A percentile compares a stretch with the other conserved stretches of the same genome.
Conservation (phyloP, 176 grass and related monocot species). For the Elymus sibiricus region DNA sequence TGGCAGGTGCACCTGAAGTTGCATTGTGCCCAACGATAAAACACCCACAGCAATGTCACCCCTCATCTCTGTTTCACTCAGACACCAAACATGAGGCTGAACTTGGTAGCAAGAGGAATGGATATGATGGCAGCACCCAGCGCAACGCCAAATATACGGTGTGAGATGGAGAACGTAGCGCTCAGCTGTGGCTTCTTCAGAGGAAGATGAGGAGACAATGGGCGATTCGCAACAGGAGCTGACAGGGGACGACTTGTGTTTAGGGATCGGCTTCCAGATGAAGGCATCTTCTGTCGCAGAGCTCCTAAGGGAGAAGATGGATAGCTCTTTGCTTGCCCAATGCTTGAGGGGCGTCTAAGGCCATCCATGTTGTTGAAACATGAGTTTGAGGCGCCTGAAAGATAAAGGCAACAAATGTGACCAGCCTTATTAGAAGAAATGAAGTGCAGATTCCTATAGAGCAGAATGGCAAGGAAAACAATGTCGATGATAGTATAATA, state of each 20-base stretch:
- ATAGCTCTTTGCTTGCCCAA: slow-evolving; percentile 24
- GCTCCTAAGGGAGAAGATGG: slow-evolving; percentile 22
- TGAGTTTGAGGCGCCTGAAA: slow-evolving; percentile 35
- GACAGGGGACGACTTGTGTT: slow-evolving; percentile 39
- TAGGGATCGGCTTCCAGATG: slow-evolving; percentile 27
- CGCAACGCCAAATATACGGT: slow-evolving; percentile 63
- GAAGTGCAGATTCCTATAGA: background rate
- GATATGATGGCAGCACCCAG: slow-evolving; percentile 57
- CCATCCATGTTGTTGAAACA: background rate
- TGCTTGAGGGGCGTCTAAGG: slow-evolving; percentile 6
- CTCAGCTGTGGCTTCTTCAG: slow-evolving; percentile 83
- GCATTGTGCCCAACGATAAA: background rate
- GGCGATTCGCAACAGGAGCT: slow-evolving; percentile 57
- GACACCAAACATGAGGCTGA: slow-evolving; percentile 54
- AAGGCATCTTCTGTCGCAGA: slow-evolving; percentile 11
- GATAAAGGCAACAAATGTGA: background rate
- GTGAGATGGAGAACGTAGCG: slow-evolving; percentile 70
- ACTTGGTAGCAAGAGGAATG: slow-evolving; percentile 59
- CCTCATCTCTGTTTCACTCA: slow-evolving; percentile 25
- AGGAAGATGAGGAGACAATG: slow-evolving; percentile 75
- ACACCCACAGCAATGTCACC: background rate
- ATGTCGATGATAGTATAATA: too few relatives aligned
- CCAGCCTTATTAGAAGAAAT: background rate
- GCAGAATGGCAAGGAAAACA: background rate
- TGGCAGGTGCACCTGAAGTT: background rate